phyloP scores from a whole-genome alignment of 2,329 filamentous ascomycete genomes.

The Shiraia sp. region DNA sequence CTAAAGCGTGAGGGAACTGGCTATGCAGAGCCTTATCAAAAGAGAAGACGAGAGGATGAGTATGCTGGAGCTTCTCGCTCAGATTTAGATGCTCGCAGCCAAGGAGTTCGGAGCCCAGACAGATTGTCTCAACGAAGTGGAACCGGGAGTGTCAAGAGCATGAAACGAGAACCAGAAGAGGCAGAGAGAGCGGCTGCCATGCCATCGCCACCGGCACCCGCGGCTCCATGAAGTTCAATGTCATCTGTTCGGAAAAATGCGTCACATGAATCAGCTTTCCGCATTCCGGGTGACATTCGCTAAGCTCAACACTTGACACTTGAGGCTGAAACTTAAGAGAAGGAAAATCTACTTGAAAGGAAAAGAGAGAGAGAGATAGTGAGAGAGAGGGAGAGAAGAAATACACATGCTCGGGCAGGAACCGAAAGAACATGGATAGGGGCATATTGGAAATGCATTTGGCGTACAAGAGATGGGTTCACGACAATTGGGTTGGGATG shows the following conservation, averaged over 20 bases:
- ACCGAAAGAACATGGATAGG: constrained; percentile 29
- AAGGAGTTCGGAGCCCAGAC: constrained; percentile 38
- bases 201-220: constrained; percentile 21
- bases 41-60: constrained; percentile 37
- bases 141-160: constrained; percentile 39
- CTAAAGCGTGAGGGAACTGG: constrained; percentile 34
- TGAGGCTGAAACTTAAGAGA: too few species aligned
- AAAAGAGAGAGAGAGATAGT: too few species aligned
- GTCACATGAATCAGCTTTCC: too few species aligned
- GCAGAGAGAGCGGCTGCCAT: constrained; percentile 21
- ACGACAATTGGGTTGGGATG: constrained; percentile 4
- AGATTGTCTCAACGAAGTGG: constrained; percentile 39
- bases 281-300: too few species aligned
- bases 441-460: constrained; percentile 3
- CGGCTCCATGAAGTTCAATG: constrained; percentile 17
- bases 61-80: constrained; percentile 18
- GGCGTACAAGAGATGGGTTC: constrained; percentile 9
- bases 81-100: constrained; percentile 32
- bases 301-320: too few species aligned
- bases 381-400: too few species aligned
- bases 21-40: constrained; percentile 37
- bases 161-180: constrained; percentile 39
- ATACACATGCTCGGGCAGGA: constrained; percentile 25
- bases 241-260: too few species aligned
- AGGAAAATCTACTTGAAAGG: too few species aligned